These are phyloP conservation scores for Tripterygium wilfordii DNA, from an alignment of 177 flowering plant species.

Conservation along the genomic window DNA sequence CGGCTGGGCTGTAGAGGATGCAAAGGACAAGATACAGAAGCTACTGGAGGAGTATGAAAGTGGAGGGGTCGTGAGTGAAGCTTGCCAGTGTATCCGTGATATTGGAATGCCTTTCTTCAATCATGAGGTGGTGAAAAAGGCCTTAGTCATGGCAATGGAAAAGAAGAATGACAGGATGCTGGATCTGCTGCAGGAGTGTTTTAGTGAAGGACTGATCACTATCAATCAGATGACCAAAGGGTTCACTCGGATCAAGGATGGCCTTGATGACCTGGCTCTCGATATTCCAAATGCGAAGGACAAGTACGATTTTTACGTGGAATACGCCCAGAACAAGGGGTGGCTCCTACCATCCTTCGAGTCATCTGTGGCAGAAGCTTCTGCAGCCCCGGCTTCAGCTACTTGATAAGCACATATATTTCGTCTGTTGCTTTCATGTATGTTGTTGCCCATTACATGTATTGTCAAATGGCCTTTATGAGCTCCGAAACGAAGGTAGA, in stretches of 20 bases:
- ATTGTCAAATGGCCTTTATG: slow-evolving; percentile 8
- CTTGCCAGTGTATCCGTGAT: slow-evolving; percentile 92
- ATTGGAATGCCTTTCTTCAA: slow-evolving; percentile 95
- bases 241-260: slow-evolving; percentile 65
- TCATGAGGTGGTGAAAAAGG: slow-evolving; percentile 97
- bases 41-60: slow-evolving; percentile 91
- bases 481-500: slow-evolving; percentile 5
- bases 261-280: slow-evolving; percentile 87
- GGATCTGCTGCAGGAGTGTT: slow-evolving; percentile 77
- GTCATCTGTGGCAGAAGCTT: slow-evolving; percentile 15
- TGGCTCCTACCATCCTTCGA: slow-evolving; percentile 66
- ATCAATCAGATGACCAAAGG: slow-evolving; percentile 95
- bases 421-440: slow-evolving; percentile 16
- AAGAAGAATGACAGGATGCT: slow-evolving; percentile 91
- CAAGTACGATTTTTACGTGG: slow-evolving; percentile 60
- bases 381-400: slow-evolving; percentile 9
- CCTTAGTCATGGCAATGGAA: slow-evolving; percentile 97
- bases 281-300: slow-evolving; percentile 92
- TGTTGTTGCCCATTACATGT: slow-evolving; percentile 21
- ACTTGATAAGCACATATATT: slow-evolving; percentile 15
- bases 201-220: slow-evolving; percentile 83
- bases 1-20: slow-evolving; percentile 99
- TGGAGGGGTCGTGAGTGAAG: slow-evolving; percentile 87
- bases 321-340: slow-evolving; percentile 59
- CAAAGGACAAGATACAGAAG: slow-evolving; percentile 88